Evolutionary conservation across 495 filamentous ascomycete species (phyloP), one percentile per base, ranked within the genome.

Genomic region (Penicillium crystallinum): DNA sequence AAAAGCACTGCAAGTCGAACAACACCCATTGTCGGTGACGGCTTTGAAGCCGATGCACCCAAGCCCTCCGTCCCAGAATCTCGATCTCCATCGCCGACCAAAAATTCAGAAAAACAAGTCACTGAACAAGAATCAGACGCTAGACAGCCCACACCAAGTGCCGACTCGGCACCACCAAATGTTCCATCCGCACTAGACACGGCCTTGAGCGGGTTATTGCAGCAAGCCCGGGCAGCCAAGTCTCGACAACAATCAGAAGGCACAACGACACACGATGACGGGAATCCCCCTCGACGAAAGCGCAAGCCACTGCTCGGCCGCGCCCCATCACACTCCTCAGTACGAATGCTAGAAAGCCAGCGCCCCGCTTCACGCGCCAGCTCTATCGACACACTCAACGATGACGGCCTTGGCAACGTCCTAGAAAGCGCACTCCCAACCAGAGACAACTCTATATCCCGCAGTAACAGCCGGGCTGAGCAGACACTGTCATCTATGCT

Each of bases 311-410:
- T 79, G 31, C 61, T 81, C n/a, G 77, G 77, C 23, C 69, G 77
- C 34, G 77, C 74, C 6, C 63, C 70, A 22, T 79, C 76, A 1
- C 67, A 72, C 33, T 52, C 72, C 21, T 72, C 72, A 22, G 44
- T 48, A 23, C 64, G 61, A 54, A 56, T 54, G 29, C 44, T 44
- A 19, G 65, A 68, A 5, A 52, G 48, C 23, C 54, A 49, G 10
- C 40, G 22, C 2, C 34, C 56, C 17, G 55, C 62, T 45, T 77
- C 74, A 22, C 76, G 76, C 36, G 77, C 77, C 36, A 79, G 77
- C 64, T 79, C 76, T 29, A 73, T 79, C 49, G 77, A 79, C 46
- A 79, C 77, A 9, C 61, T 79, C n/a, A 79, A 81, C 53, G 77
- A 77, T 27, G 77, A 81, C 43, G 77, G 77, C 14, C 60, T 73